Evolutionary conservation across 2,329 filamentous ascomycete species (phyloP).

Genomic region (Talaromyces sp.): DNA sequence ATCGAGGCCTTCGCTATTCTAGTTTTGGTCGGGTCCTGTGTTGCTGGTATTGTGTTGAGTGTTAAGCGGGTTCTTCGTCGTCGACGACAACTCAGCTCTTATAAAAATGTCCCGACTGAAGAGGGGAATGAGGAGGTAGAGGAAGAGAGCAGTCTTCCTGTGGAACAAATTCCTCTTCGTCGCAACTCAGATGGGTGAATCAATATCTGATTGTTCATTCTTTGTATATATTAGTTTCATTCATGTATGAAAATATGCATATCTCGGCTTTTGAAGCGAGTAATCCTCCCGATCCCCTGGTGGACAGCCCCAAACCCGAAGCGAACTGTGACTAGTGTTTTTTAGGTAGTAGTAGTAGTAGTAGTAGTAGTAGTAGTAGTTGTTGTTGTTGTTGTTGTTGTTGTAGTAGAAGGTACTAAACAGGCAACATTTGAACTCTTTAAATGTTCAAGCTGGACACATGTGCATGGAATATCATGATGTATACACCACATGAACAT

Average conservation of each 20-base stretch:
- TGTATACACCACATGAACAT: too few relatives aligned
- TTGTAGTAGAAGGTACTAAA: too few relatives aligned
- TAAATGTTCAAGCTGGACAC: too few relatives aligned
- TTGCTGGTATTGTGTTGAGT: constrained; percentile 22
- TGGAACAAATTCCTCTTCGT: constrained; percentile 7
- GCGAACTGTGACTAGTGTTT: too few relatives aligned
- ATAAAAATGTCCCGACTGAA: constrained; percentile 28
- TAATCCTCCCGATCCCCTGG: too few relatives aligned
- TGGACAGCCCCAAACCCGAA: too few relatives aligned
- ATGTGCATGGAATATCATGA: too few relatives aligned
- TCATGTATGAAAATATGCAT: background rate
- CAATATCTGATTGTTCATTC: background rate
- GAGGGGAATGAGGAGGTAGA: constrained; percentile 10
- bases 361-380: too few relatives aligned
- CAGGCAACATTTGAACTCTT: too few relatives aligned
- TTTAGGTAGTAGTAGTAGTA: too few relatives aligned
- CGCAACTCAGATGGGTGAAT: constrained; percentile 1
- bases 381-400: too few relatives aligned
- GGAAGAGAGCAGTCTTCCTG: constrained; percentile 8
- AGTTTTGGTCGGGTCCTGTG: constrained; percentile 1
- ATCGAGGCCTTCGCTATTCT: constrained; percentile 6
- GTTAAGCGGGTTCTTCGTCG: constrained; percentile 19
- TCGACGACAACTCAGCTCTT: constrained; percentile 23
- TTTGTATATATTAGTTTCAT: background rate
- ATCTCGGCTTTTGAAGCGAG: too few relatives aligned